These are phyloP conservation scores for Teunomyces atbi DNA, from an alignment of 805 yeast species.

Conservation along the genomic window DNA sequence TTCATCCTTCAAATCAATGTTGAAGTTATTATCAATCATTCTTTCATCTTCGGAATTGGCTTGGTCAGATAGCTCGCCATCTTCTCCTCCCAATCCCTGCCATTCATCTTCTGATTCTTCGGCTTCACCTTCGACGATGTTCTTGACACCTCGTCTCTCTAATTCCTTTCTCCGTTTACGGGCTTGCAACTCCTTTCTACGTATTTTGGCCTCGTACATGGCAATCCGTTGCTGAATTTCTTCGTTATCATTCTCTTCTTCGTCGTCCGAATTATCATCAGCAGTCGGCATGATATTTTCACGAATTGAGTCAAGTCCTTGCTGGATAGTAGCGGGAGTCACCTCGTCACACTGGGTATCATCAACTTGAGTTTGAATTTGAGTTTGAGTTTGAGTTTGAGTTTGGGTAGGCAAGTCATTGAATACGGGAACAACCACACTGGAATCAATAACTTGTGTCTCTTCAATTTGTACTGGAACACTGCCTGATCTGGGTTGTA, in stretches of 20 bases:
- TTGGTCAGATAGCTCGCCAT: constrained; percentile 55
- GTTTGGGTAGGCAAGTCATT: not conserved
- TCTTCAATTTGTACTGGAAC: constrained; percentile 5
- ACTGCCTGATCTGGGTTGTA: constrained; percentile 21
- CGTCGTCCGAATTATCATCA: constrained; percentile 13
- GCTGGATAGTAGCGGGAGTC: constrained; percentile 12
- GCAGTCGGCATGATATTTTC: constrained; percentile 8
- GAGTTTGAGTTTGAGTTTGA: not conserved
- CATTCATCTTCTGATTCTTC: constrained; percentile 89
- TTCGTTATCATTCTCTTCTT: constrained; percentile 23
- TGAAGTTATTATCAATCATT: constrained; percentile 71
- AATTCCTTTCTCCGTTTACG: constrained; percentile 47
- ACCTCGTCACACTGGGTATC: constrained; percentile 21
- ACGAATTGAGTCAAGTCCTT: constrained; percentile 22
- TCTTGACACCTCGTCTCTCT: constrained; percentile 55
- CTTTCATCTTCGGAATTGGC: constrained; percentile 75
- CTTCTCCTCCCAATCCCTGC: constrained; percentile 76
- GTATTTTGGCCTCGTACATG: constrained; percentile 37
- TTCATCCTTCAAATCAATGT: constrained; percentile 54
- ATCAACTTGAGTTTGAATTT: constrained; percentile 1
- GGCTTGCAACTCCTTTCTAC: constrained; percentile 31
- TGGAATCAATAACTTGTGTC: not conserved
- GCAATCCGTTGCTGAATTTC: constrained; percentile 28
- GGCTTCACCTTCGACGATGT: constrained; percentile 77
- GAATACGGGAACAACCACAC: not conserved